phyloP scores from a whole-genome alignment of 2,329 filamentous ascomycete species.

The Diatrype stigma region DNA sequence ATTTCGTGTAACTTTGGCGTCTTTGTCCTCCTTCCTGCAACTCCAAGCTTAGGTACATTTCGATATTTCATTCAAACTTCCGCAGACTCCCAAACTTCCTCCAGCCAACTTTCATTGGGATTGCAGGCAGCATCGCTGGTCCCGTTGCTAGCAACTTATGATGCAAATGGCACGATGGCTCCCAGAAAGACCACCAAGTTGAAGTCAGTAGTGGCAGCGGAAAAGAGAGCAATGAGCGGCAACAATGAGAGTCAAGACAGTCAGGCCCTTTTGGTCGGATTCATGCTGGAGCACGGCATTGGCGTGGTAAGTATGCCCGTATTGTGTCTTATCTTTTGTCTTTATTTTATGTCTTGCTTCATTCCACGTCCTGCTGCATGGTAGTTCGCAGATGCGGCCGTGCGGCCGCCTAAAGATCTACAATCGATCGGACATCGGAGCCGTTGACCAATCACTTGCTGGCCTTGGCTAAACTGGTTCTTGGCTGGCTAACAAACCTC shows the following conservation, averaged over 20 bases:
- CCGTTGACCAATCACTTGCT: no score
- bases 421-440: no score
- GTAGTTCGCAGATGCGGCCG: no score
- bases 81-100: not conserved
- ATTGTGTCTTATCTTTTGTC: no score
- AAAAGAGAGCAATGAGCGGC: slow-evolving; percentile 13
- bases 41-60: not conserved
- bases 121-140: no score
- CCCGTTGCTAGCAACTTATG: not conserved
- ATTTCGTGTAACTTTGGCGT: not conserved
- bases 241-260: slow-evolving; percentile 27
- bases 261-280: slow-evolving; percentile 17
- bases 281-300: slow-evolving; percentile 20
- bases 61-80: not conserved
- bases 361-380: no score
- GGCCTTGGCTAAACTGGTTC: no score
- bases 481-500: no score
- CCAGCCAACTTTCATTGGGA: not conserved
- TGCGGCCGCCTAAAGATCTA: no score
- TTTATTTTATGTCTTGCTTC: no score
- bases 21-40: not conserved
- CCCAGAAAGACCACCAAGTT: slow-evolving; percentile 4
- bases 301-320: slow-evolving; percentile 24
- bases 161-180: not conserved
- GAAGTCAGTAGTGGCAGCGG: slow-evolving; percentile 8